Conservation (phyloP, 108 stramenopile species). For the Mediolabrus comicus region DNA sequence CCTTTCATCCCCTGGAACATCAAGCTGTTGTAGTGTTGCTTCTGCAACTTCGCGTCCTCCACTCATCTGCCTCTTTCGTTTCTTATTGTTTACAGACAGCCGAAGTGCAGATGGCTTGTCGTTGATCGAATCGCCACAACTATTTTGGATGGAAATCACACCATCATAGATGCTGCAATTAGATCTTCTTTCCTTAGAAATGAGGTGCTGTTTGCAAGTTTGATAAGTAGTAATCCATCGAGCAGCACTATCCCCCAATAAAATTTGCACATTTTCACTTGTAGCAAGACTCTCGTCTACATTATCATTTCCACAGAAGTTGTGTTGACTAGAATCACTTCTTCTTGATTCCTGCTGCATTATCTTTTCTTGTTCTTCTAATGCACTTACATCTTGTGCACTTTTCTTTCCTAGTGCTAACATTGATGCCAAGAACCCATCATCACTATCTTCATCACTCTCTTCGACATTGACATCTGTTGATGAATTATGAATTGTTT, state of each 20-base stretch:
- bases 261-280: background rate
- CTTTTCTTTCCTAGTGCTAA: background rate
- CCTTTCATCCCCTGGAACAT: background rate
- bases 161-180: background rate
- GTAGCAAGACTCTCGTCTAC: background rate
- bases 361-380: background rate
- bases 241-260: conserved; percentile 9
- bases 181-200: background rate
- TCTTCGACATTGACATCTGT: conserved; percentile 4
- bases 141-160: background rate
- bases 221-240: conserved; percentile 8
- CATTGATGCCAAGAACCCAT: conserved; percentile 33
- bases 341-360: background rate
- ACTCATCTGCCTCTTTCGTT: background rate
- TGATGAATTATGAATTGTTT: background rate
- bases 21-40: conserved; percentile 2
- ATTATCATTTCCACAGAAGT: background rate
- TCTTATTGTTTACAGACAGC: background rate
- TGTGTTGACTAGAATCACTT: background rate
- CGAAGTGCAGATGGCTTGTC: background rate
- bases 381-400: background rate
- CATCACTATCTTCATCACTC: conserved; percentile 15
- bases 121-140: background rate
- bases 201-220: background rate
- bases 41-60: background rate